Base-by-base conservation (phyloP, 2,329 filamentous ascomycete genomes). In the Sarocladium oryzae region DNA sequence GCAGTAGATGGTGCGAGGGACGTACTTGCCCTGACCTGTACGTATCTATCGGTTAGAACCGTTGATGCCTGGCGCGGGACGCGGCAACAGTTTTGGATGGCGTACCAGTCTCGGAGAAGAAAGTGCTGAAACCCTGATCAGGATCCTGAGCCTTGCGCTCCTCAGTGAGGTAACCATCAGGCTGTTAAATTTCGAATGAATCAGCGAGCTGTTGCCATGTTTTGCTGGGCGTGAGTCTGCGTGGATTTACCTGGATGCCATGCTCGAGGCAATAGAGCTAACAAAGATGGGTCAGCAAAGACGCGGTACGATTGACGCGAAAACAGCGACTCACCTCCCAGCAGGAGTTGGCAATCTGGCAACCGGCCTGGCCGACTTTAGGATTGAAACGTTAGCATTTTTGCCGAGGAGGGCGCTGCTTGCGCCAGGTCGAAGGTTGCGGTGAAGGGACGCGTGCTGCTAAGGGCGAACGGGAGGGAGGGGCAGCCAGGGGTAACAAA, bases 241-340 rank as follows among this genome's bases (percentile, higher is more conserved):
- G 2, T 16, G 26, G 21, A 21, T 45, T 84, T 85, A 96, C 91
- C 87, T 96, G 88, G 65, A 99, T 99, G 68, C 93, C 93, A 75
- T 99, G 93, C 84, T 99, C 93, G 68, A 99, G 89, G 78, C 93
- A 99, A 85, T 99, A 99, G 58, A 99, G 89, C 93, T 99, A 74
- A 40, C 57, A 60, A 57, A 62, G 60, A 59, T 57, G 55, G 28
- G 56, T 62, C 57, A 71, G 65, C 59, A 53, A 9, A 9, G 18
- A 40, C 23, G 38, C 32, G 16, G n/a, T 21, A 26, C 18, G 20
- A 50, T 6, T 37, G 40, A 24, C 56, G 49, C 36, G 35, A 41
- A 43, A 53, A 55, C 20, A 33, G 32, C 33, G 67, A 79, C 89
- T 79, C 79, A 99, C 93, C 90, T 99, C 93, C 93, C 93, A 99